Conservation (phyloP, 1,284 basidiomycete species). For the Malassezia equina region DNA sequence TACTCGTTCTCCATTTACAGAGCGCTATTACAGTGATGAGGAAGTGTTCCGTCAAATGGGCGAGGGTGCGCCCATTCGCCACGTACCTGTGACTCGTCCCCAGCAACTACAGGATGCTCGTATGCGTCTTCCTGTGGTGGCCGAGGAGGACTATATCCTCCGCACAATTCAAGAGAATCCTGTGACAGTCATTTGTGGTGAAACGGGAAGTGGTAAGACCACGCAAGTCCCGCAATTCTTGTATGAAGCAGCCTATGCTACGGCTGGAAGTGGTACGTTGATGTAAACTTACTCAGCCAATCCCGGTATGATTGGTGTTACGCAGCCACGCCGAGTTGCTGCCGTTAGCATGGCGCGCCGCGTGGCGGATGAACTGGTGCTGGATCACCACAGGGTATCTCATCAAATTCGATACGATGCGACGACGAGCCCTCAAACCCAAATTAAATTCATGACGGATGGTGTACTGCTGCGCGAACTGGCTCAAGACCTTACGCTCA, state of each 20-base stretch:
- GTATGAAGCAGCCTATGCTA: slow-evolving; percentile 89
- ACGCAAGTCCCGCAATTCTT: slow-evolving; percentile 92
- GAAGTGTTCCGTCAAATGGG: neutral
- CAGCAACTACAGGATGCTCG: slow-evolving; percentile 51
- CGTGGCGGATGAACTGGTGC: slow-evolving; percentile 74
- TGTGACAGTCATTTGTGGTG: slow-evolving; percentile 64
- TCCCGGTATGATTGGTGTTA: slow-evolving; percentile 94
- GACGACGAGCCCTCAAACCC: slow-evolving; percentile 74
- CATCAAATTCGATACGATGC: slow-evolving; percentile 97
- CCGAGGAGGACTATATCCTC: slow-evolving; percentile 89
- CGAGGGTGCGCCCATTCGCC: slow-evolving; percentile 1
- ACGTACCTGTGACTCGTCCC: slow-evolving; percentile 19
- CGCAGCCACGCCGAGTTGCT: slow-evolving; percentile 92
- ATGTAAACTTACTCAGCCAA: slow-evolving; percentile 57
- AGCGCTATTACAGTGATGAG: slow-evolving; percentile 20
- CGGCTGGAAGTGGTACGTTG: slow-evolving; percentile 60
- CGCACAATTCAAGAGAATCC: slow-evolving; percentile 78
- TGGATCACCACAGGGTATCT: slow-evolving; percentile 70
- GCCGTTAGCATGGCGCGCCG: slow-evolving; percentile 90
- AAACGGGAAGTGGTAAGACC: slow-evolving; percentile 95
- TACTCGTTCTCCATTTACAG: slow-evolving; percentile 31
- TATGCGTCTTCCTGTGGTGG: slow-evolving; percentile 73
- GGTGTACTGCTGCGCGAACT: slow-evolving; percentile 90
- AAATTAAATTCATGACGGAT: slow-evolving; percentile 99
- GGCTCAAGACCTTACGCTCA: slow-evolving; percentile 76